phyloP scores from a whole-genome alignment of 2,329 filamentous ascomycete genomes.

The Aspergillus tamarii region DNA sequence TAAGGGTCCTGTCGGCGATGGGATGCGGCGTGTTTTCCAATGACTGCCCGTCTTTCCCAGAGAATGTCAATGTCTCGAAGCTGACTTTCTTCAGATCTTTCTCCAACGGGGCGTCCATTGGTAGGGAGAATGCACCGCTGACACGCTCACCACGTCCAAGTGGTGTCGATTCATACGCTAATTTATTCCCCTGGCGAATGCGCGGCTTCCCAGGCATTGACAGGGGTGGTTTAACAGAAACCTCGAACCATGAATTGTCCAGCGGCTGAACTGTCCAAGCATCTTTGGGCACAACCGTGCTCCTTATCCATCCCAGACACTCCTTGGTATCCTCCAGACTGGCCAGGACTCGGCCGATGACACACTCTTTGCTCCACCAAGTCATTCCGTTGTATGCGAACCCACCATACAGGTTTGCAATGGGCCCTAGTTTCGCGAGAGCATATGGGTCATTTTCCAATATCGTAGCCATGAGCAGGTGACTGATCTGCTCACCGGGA shows the following conservation, averaged over 20 bases:
- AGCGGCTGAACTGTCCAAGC: conserved; percentile 29
- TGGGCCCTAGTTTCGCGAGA: conserved; percentile 52
- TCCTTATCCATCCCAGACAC: conserved; percentile 60
- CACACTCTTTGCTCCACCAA: conserved; percentile 62
- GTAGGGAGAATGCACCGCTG: conserved; percentile 42
- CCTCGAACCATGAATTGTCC: conserved; percentile 54
- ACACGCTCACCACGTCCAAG: conserved; percentile 44
- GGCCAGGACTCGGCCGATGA: conserved; percentile 58
- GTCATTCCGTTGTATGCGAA: conserved; percentile 54
- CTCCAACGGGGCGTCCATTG: conserved; percentile 33
- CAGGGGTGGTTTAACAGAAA: conserved; percentile 42
- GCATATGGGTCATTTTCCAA: conserved; percentile 59
- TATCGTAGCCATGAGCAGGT: conserved; percentile 59
- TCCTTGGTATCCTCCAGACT: conserved; percentile 49
- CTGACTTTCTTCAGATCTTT: conserved; percentile 19
- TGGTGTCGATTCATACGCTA: conserved; percentile 45
- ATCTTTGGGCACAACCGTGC: conserved; percentile 44
- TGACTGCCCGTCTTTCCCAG: conserved; percentile 22
- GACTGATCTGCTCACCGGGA: conserved; percentile 56
- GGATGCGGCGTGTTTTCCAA: conserved; percentile 16
- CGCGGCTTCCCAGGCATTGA: conserved; percentile 39
- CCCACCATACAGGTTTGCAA: conserved; percentile 58
- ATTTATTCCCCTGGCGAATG: conserved; percentile 47
- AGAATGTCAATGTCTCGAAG: conserved; percentile 31
- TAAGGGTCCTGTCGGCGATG: conserved; percentile 28